Conservation (phyloP, 768 basidiomycete genomes). For the Austroboletus eburneus region DNA sequence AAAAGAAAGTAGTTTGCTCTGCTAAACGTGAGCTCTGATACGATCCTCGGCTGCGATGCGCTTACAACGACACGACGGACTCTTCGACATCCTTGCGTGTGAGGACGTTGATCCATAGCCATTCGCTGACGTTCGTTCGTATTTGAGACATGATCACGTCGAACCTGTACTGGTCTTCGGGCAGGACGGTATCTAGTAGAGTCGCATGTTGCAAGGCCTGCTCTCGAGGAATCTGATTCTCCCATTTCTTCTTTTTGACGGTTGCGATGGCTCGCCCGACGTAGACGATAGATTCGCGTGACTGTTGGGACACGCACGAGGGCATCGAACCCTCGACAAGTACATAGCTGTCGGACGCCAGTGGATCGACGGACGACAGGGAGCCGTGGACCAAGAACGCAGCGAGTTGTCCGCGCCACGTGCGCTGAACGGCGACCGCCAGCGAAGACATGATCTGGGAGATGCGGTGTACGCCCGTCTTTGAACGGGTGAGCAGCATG, state of each 20-base stretch:
- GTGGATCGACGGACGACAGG: constrained; percentile 55
- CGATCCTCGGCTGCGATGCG: constrained; percentile 4
- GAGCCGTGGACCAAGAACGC: constrained; percentile 81
- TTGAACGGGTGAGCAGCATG: constrained; percentile 63
- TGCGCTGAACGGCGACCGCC: constrained; percentile 70
- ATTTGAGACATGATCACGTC: constrained; percentile 72
- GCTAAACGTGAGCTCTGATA: constrained; percentile 6
- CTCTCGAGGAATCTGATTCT: constrained; percentile 67
- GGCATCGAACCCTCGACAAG: constrained; percentile 70
- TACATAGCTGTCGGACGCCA: constrained; percentile 55
- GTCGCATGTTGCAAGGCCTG: constrained; percentile 63
- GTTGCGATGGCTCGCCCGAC: constrained; percentile 85
- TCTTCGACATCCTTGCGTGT: constrained; percentile 80
- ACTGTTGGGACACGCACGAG: constrained; percentile 64
- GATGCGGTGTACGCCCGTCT: constrained; percentile 76
- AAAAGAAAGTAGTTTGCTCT: constrained; percentile 88
- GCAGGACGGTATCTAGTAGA: constrained; percentile 61
- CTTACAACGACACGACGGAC: constrained; percentile 82
- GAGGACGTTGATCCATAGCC: constrained; percentile 89
- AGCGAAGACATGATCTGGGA: constrained; percentile 66
- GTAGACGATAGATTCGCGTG: constrained; percentile 80
- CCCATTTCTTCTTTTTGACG: constrained; percentile 75
- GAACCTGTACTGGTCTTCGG: constrained; percentile 73
- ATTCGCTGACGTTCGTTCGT: constrained; percentile 81
- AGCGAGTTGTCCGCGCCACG: constrained; percentile 82